phyloP scores from a whole-genome alignment of 768 basidiomycete species.

The Suillus subaureus region DNA sequence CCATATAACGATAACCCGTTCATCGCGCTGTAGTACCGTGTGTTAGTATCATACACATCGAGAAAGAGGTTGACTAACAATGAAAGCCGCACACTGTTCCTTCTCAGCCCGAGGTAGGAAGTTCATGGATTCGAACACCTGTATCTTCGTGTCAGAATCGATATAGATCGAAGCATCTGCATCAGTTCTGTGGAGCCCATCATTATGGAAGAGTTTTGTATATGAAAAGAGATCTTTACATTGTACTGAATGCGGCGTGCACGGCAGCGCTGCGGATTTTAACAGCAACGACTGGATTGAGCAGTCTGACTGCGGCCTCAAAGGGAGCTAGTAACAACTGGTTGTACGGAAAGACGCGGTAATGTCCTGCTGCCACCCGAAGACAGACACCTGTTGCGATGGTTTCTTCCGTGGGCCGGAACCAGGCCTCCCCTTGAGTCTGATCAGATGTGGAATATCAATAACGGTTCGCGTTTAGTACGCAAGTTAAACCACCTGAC shows the following conservation, averaged over 20 bases:
- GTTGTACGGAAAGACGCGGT: conserved; percentile 84
- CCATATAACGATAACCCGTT: conserved; percentile 82
- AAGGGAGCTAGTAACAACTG: conserved; percentile 76
- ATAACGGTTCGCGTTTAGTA: background rate
- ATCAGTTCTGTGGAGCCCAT: conserved; percentile 42
- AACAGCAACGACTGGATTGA: conserved; percentile 85
- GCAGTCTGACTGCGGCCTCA: conserved; percentile 67
- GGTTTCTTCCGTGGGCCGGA: conserved; percentile 79
- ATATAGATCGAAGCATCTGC: conserved; percentile 64
- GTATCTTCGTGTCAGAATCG: conserved; percentile 81
- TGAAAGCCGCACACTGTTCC: conserved; percentile 89
- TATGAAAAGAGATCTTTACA: conserved; percentile 42
- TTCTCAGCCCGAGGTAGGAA: conserved; percentile 80
- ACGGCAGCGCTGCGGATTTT: conserved; percentile 81
- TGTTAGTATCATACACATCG: background rate
- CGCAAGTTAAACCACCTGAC: conserved; percentile 38
- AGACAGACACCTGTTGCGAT: conserved; percentile 78
- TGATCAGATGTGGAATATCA: conserved; percentile 31
- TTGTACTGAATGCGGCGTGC: conserved; percentile 71
- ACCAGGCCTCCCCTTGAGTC: conserved; percentile 85
- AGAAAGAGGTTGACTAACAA: conserved; percentile 48
- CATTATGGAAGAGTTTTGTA: conserved; percentile 10
- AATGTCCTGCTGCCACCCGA: conserved; percentile 64
- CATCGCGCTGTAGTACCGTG: conserved; percentile 59
- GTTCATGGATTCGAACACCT: conserved; percentile 72